Conservation (phyloP, 2,329 filamentous ascomycete species). For the Claviceps sp. region DNA sequence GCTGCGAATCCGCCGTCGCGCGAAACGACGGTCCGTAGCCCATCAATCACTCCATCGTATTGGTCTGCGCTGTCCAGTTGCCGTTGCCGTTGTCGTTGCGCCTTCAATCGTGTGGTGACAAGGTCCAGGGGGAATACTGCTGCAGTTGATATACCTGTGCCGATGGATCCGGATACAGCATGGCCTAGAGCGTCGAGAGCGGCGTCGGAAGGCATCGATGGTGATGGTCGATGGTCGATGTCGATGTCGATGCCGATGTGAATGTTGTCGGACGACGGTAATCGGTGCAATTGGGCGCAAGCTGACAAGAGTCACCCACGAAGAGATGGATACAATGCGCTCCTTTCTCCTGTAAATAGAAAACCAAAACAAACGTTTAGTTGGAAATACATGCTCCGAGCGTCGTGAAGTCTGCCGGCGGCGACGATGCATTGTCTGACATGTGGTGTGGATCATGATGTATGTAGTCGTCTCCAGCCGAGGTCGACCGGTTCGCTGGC, state of each 20-base stretch:
- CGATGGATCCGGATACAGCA: conserved; percentile 65
- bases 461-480: not conserved
- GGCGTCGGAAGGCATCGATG: conserved; percentile 18
- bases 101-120: conserved; percentile 69
- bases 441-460: no score
- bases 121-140: conserved; percentile 71
- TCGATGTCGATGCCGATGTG: not conserved
- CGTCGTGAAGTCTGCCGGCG: no score
- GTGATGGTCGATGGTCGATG: not conserved
- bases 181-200: conserved; percentile 64
- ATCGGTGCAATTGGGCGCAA: no score
- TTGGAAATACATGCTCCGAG: no score
- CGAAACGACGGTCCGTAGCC: conserved; percentile 54
- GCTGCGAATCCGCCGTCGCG: conserved; percentile 56
- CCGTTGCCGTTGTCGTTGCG: conserved; percentile 39
- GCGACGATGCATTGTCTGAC: no score
- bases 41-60: conserved; percentile 56
- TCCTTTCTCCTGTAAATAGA: no score
- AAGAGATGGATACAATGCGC: no score
- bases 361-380: no score
- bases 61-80: conserved; percentile 32
- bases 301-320: no score
- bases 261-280: no score
- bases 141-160: conserved; percentile 67
- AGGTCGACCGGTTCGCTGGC: not conserved